Conservation (phyloP, 371 early-diverging fungal species). For the Circinella umbellata region DNA sequence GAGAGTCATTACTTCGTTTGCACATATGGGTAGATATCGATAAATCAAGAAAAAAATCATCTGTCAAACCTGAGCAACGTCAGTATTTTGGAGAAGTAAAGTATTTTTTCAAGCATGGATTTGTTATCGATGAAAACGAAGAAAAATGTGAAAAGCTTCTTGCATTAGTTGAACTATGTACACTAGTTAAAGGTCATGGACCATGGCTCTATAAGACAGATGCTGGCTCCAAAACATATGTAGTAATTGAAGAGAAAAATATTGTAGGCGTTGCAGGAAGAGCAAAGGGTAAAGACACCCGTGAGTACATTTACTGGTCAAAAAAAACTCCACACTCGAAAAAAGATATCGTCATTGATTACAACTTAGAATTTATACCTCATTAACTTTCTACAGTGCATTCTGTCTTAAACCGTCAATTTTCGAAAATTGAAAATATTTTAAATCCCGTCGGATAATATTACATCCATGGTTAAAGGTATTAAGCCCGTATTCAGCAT, state of each 20-base stretch:
- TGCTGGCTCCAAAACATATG: background rate
- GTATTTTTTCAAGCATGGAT: background rate
- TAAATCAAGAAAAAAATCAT: background rate
- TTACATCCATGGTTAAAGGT: too few relatives aligned
- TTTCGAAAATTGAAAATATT: too few relatives aligned
- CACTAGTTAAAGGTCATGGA: background rate
- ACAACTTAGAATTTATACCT: too few relatives aligned
- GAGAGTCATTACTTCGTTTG: background rate
- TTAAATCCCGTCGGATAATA: too few relatives aligned
- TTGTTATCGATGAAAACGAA: background rate
- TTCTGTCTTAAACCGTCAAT: too few relatives aligned
- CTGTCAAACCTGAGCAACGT: background rate
- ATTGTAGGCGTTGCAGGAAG: background rate
- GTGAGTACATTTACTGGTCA: background rate
- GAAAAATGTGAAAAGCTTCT: background rate
- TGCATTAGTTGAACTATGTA: background rate
- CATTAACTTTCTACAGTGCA: too few relatives aligned
- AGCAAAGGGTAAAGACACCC: background rate
- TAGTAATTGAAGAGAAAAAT: background rate
- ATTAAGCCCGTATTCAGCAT: too few relatives aligned
- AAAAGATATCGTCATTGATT: too few relatives aligned
- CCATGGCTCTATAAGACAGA: background rate
- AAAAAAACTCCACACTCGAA: background rate
- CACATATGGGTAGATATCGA: background rate
- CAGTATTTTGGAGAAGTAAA: conserved; percentile 2